Conservation (phyloP, 768 basidiomycete species). For the Daedalea quercina region DNA sequence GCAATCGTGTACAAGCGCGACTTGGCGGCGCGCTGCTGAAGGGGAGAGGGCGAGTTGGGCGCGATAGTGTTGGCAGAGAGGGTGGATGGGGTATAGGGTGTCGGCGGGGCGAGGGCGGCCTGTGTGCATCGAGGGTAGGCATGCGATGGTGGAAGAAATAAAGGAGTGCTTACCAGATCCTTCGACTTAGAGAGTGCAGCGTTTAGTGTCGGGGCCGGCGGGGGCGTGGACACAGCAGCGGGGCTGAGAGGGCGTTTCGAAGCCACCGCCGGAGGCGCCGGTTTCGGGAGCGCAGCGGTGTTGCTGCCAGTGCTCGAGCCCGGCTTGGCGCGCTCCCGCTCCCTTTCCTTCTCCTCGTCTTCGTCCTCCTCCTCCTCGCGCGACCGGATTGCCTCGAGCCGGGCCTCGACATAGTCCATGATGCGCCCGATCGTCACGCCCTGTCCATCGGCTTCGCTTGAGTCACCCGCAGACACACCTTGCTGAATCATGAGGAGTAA, state of each 20-base stretch:
- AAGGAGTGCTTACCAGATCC: conserved; percentile 6
- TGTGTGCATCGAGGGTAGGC: conserved; percentile 13
- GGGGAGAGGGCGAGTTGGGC: conserved; percentile 11
- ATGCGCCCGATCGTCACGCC: conserved; percentile 74
- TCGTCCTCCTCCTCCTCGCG: conserved; percentile 80
- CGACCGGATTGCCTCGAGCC: conserved; percentile 67
- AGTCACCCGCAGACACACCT: conserved; percentile 55
- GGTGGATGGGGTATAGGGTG: conserved; percentile 23
- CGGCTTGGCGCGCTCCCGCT: conserved; percentile 35
- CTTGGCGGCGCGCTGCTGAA: conserved; percentile 21
- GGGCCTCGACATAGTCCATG: conserved; percentile 82
- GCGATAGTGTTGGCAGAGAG: conserved; percentile 9
- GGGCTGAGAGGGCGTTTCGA: neutral
- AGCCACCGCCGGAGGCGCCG: neutral
- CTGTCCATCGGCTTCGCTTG: conserved; percentile 40
- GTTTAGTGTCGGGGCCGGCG: neutral
- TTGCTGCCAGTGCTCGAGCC: conserved; percentile 9
- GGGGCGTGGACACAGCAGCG: neutral
- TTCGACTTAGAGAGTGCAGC: neutral
- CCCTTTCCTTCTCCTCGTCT: conserved; percentile 63
- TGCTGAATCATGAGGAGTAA: conserved; percentile 78
- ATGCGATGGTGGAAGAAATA: neutral
- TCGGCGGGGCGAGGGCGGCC: conserved; percentile 13
- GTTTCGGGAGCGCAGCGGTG: neutral
- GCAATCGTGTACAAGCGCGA: conserved; percentile 18